phyloP scores from a whole-genome alignment of 805 yeast genomes.

The Candida fluviatilis region DNA sequence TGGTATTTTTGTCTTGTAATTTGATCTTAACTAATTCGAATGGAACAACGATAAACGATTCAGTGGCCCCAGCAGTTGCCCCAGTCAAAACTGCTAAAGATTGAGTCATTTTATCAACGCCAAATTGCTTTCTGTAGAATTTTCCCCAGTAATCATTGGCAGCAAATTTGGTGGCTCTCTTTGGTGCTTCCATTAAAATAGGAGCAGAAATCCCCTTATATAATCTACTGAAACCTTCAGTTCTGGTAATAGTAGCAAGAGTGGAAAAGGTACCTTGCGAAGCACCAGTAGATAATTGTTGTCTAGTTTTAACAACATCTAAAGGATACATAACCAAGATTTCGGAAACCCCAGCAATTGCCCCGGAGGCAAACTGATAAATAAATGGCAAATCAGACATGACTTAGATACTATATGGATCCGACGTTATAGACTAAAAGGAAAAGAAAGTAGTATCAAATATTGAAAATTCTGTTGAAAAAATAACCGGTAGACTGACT shows the following conservation, averaged over 20 bases:
- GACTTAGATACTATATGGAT: no score
- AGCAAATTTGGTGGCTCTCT: slow-evolving; percentile 97
- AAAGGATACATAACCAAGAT: slow-evolving; percentile 93
- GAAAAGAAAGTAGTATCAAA: not conserved
- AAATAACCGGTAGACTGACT: not conserved
- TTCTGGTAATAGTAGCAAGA: slow-evolving; percentile 72
- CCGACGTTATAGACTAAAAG: not conserved
- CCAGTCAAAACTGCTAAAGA: slow-evolving; percentile 87
- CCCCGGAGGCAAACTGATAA: slow-evolving; percentile 90
- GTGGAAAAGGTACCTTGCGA: slow-evolving; percentile 86
- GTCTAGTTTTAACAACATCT: slow-evolving; percentile 95
- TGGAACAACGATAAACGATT: slow-evolving; percentile 95
- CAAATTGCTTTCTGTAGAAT: slow-evolving; percentile 69
- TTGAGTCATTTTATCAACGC: slow-evolving; percentile 67
- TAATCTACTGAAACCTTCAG: slow-evolving; percentile 79
- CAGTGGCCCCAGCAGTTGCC: slow-evolving; percentile 98
- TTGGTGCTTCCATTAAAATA: slow-evolving; percentile 98
- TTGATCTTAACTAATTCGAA: slow-evolving; percentile 94
- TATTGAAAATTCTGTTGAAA: not conserved
- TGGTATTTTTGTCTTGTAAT: slow-evolving; percentile 83
- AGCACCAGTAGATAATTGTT: slow-evolving; percentile 69
- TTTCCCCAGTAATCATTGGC: slow-evolving; percentile 97
- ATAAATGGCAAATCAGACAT: slow-evolving; percentile 60
- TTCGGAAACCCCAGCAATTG: slow-evolving; percentile 96
- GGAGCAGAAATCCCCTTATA: slow-evolving; percentile 97